Conservation (phyloP, 2,329 filamentous ascomycete species). For the Beauveria bassiana region DNA sequence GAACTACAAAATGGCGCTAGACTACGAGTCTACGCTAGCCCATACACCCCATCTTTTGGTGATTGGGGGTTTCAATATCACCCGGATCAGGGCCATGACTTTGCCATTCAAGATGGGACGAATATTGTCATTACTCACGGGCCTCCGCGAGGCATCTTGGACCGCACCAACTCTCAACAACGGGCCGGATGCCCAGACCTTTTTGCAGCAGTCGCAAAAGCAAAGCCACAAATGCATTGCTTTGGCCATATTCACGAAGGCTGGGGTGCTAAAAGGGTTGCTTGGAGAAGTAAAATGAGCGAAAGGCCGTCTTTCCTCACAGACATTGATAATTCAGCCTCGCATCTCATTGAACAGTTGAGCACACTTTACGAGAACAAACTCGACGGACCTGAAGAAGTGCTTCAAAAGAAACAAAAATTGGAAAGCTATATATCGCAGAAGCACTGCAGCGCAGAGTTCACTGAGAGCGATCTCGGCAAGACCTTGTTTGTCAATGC, state of each 20-base stretch:
- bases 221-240: conserved; percentile 27
- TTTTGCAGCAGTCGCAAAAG: conserved; percentile 21
- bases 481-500: conserved; percentile 51
- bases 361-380: not conserved
- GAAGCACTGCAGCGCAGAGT: not conserved
- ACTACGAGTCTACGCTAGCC: conserved; percentile 37
- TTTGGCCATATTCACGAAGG: conserved; percentile 28
- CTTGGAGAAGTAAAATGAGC: conserved; percentile 31
- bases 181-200: conserved; percentile 24
- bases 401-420: not conserved
- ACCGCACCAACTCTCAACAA: conserved; percentile 23
- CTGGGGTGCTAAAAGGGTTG: conserved; percentile 35
- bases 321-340: conserved; percentile 39
- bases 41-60: conserved; percentile 32
- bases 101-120: conserved; percentile 17
- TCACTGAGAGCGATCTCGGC: conserved; percentile 4
- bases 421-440: not conserved
- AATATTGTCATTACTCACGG: conserved; percentile 29
- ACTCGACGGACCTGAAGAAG: not conserved
- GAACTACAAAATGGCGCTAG: conserved; percentile 31
- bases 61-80: conserved; percentile 40
- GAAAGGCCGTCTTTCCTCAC: conserved; percentile 35
- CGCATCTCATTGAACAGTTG: conserved; percentile 22
- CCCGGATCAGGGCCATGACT: conserved; percentile 17
- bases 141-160: conserved; percentile 33